These are phyloP conservation scores for Xenoacremonium recifei DNA, from an alignment of 2,329 filamentous ascomycete genomes.

Conservation along the genomic window DNA sequence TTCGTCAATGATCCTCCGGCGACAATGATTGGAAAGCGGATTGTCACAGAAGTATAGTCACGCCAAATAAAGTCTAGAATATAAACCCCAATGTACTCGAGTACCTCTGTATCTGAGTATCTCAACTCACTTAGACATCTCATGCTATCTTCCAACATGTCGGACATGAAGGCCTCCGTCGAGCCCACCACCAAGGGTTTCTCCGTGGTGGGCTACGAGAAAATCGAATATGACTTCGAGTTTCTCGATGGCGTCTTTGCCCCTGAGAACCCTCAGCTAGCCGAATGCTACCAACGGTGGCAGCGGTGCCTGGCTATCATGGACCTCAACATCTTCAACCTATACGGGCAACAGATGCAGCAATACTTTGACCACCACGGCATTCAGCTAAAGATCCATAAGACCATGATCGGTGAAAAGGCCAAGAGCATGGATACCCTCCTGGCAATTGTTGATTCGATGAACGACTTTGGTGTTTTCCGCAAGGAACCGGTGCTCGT, in stretches of 20 bases:
- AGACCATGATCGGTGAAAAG: conserved; percentile 74
- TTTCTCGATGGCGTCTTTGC: conserved; percentile 71
- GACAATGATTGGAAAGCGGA: no score
- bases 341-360: conserved; percentile 66
- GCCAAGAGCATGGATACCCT: conserved; percentile 72
- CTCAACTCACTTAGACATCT: not conserved
- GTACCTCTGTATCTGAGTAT: not conserved
- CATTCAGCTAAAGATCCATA: conserved; percentile 63
- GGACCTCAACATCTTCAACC: conserved; percentile 67
- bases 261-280: conserved; percentile 57
- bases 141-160: conserved; percentile 48
- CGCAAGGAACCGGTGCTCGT: conserved; percentile 67
- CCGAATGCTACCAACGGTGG: conserved; percentile 65
- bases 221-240: conserved; percentile 73
- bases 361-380: conserved; percentile 65
- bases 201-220: conserved; percentile 71
- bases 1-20: no score
- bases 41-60: no score
- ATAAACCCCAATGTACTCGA: not conserved
- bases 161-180: conserved; percentile 66
- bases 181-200: conserved; percentile 63
- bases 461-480: conserved; percentile 71
- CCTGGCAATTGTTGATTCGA: conserved; percentile 67
- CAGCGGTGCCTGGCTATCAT: conserved; percentile 65
- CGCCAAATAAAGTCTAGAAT: not conserved